phyloP scores from a whole-genome alignment of 306 rosid genomes.

The Fragaria nilgerrensis region DNA sequence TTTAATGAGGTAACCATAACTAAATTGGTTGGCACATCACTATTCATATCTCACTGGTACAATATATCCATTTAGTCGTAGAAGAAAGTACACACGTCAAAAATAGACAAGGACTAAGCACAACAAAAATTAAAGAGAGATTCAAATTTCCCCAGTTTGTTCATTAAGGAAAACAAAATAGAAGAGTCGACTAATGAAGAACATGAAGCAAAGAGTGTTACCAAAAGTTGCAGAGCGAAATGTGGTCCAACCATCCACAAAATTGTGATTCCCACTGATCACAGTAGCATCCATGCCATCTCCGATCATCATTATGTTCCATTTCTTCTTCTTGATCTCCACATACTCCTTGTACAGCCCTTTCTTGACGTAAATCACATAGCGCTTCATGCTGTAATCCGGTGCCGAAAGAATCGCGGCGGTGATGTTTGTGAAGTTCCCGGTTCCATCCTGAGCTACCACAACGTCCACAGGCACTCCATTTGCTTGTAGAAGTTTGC shows the following conservation, averaged over 20 bases:
- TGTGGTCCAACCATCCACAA: constrained; percentile 76
- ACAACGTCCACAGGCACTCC: constrained; percentile 41
- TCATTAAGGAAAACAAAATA: neutral
- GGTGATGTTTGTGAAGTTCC: constrained; percentile 50
- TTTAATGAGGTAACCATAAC: neutral
- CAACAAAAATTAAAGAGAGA: neutral
- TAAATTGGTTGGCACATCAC: neutral
- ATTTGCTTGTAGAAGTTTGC: constrained; percentile 44
- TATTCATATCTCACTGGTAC: neutral
- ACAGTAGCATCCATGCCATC: constrained; percentile 74
- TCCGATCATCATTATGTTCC: constrained; percentile 85
- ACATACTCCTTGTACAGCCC: constrained; percentile 69
- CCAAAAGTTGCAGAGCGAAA: constrained; percentile 87
- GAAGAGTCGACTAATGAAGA: neutral
- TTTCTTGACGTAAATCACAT: constrained; percentile 59
- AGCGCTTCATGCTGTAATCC: constrained; percentile 61
- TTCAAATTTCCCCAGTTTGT: neutral
- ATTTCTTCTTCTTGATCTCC: constrained; percentile 88
- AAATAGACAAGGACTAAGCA: neutral
- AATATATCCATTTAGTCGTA: neutral
- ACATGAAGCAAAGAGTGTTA: constrained; percentile 12
- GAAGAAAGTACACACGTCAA: neutral
- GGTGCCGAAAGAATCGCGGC: constrained; percentile 83
- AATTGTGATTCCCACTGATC: constrained; percentile 58
- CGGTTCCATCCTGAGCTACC: constrained; percentile 76